Base-by-base conservation (phyloP, 2,329 filamentous ascomycete species). In the Oidium heveae region DNA sequence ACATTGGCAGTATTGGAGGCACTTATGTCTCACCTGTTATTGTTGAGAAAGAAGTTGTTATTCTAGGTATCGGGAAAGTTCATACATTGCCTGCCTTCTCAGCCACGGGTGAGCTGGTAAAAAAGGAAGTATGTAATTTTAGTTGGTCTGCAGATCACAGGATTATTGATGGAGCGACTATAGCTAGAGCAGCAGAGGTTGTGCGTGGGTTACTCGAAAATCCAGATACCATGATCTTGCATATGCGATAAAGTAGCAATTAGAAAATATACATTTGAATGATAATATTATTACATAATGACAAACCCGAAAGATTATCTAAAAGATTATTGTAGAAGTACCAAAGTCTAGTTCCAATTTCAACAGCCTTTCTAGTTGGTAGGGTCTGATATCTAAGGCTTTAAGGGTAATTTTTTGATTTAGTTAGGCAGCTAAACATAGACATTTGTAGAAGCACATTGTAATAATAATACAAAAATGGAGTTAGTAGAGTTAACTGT, bases 141-240 rank as follows among this genome's bases (percentile, higher is more conserved):
- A 96, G 88, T 68, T 96, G 89, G 89, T 89, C 85, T 66, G 89
- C 89, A 6, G 88, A 96, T 68, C 91, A 98, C 68, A 74, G 91
- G 20, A 84, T 96, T 54, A 80, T 96, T 50, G 91, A 98, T 68
- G 91, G 91, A 1, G 89, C 89, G 50, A 94, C 88, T 57, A 86
- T 94, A 76, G 91, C 91, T 20, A 76, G 88, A 60, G 89, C 89
- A 66, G 87, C 86, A 13, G 86, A 88, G 62, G 75, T 82, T 58
- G 84, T 96, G 22, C 79, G 80, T 61, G 72, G 73, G 53, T 78
- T 84, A 61, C 75, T 96, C 41, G 88, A 96, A 70, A 79, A 85
- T 63, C 86, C 89, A 4, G 87, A 88, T 65, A 74, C 75, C 55
- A 94, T 96, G 86, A 71, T 95, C 59, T 74, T 94, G 66, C 81